phyloP scores from a whole-genome alignment of 306 rosid genomes.

The barrel medic (Medicago truncatula) region DNA sequence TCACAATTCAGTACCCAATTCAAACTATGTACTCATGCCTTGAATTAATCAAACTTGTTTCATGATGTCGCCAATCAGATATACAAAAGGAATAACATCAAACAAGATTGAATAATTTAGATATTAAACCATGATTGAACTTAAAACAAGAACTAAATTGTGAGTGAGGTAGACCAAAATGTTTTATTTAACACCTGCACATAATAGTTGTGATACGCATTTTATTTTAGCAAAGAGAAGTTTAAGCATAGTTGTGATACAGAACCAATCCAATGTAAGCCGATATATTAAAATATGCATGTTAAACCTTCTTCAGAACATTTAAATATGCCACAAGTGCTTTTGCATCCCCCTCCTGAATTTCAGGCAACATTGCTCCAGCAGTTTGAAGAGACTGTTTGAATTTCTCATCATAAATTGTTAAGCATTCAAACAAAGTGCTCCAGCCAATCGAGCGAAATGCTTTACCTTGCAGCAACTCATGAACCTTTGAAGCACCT shows the following conservation, averaged over 20 bases:
- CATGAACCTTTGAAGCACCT: constrained; percentile 92
- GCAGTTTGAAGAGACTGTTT: constrained; percentile 91
- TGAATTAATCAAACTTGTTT: constrained; percentile 17
- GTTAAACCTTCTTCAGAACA: constrained; percentile 84
- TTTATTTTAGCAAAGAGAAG: constrained; percentile 7
- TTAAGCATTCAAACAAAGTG: constrained; percentile 90
- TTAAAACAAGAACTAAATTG: constrained; percentile 4
- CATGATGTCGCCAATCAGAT: neutral
- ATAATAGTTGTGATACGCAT: neutral
- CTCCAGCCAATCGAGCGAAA: constrained; percentile 99
- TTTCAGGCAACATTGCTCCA: constrained; percentile 85
- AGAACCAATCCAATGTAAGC: constrained; percentile 18
- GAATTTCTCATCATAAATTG: constrained; percentile 93
- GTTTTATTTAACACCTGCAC: constrained; percentile 11
- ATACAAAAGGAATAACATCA: neutral
- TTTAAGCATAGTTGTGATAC: constrained; percentile 2
- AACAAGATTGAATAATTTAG: constrained; percentile 13
- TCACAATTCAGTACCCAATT: neutral
- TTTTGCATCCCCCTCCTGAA: constrained; percentile 95
- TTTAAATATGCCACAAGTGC: constrained; percentile 93
- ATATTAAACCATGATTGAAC: neutral
- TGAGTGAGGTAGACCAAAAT: neutral
- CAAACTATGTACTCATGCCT: neutral
- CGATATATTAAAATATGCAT: constrained; percentile 12
- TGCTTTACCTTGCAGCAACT: constrained; percentile 91